Conservation (phyloP, 768 basidiomycete species). For the Xanthoconium purpureum region DNA sequence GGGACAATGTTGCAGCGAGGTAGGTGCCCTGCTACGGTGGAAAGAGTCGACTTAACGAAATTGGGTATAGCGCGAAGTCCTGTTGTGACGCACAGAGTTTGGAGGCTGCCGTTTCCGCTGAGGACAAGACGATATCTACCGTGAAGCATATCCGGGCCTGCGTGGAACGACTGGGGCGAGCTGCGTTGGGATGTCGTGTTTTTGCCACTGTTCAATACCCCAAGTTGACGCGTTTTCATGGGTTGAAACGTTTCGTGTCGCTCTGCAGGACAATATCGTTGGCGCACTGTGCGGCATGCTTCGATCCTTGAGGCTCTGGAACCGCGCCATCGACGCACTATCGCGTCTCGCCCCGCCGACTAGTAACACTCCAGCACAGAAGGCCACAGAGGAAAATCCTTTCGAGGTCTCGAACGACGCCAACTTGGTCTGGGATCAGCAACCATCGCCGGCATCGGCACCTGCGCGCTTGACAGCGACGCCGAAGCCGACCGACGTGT, state of each 20-base stretch:
- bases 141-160: constrained; percentile 57
- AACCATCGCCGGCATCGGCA: constrained; percentile 14
- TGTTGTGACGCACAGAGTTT: constrained; percentile 61
- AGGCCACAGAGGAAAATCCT: constrained; percentile 40
- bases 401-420: constrained; percentile 46
- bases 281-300: constrained; percentile 56
- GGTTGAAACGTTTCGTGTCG: neutral
- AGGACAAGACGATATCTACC: constrained; percentile 50
- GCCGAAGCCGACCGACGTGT: constrained; percentile 42
- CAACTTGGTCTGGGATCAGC: constrained; percentile 31
- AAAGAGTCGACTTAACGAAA: neutral
- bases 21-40: constrained; percentile 22
- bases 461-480: constrained; percentile 10
- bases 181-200: constrained; percentile 68
- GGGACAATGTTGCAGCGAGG: constrained; percentile 63
- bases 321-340: constrained; percentile 69
- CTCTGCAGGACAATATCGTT: constrained; percentile 39
- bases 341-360: constrained; percentile 51
- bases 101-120: constrained; percentile 38
- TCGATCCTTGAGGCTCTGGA: constrained; percentile 76
- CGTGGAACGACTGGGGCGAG: constrained; percentile 58
- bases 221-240: constrained; percentile 37
- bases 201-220: constrained; percentile 67
- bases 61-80: constrained; percentile 38
- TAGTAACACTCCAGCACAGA: constrained; percentile 19